Percentiles rank a stretch among this genome's conserved stretches.
phyloP scores from a whole-genome alignment of 257 asterid genomes.

The Ballota nigra region DNA sequence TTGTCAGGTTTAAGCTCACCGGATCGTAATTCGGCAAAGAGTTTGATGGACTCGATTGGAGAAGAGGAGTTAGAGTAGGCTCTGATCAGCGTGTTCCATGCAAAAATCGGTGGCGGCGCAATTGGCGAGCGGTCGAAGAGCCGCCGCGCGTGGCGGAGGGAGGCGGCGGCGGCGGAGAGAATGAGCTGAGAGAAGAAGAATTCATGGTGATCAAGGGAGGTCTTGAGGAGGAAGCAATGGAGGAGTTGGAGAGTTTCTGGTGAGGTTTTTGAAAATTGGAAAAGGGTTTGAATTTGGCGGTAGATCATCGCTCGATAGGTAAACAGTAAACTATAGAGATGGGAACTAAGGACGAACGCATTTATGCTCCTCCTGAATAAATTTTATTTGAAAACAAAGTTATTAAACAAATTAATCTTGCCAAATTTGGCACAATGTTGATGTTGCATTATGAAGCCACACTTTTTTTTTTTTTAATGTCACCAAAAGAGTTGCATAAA shows the following conservation, averaged over 20 bases:
- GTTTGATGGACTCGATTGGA: slow-evolving; percentile 40
- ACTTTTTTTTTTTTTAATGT: no score
- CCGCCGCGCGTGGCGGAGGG: slow-evolving; percentile 40
- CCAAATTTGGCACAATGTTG: no score
- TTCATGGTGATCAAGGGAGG: slow-evolving; percentile 46
- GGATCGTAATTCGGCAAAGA: slow-evolving; percentile 34
- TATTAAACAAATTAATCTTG: no score
- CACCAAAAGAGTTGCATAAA: no score
- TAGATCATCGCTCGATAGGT: slow-evolving; percentile 30
- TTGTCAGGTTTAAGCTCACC: slow-evolving; percentile 43
- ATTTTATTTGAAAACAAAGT: no score
- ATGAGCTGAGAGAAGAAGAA: slow-evolving; percentile 47
- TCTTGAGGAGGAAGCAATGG: slow-evolving; percentile 53
- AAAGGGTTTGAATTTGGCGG: slow-evolving; percentile 48
- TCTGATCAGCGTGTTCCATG: slow-evolving; percentile 58
- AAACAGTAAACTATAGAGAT: no score
- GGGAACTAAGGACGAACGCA: no score
- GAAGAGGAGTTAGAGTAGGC: slow-evolving; percentile 48
- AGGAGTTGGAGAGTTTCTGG: slow-evolving; percentile 45
- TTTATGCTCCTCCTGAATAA: no score
- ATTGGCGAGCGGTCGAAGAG: slow-evolving; percentile 42
- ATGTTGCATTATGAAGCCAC: no score
- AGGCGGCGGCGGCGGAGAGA: slow-evolving; percentile 43
- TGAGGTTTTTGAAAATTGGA: slow-evolving; percentile 37
- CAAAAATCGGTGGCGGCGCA: slow-evolving; percentile 51